A percentile compares a stretch with the other conserved stretches of the same genome.
phyloP scores from a whole-genome alignment of 257 asterid genomes.

The Cynanchum wilfordii region DNA sequence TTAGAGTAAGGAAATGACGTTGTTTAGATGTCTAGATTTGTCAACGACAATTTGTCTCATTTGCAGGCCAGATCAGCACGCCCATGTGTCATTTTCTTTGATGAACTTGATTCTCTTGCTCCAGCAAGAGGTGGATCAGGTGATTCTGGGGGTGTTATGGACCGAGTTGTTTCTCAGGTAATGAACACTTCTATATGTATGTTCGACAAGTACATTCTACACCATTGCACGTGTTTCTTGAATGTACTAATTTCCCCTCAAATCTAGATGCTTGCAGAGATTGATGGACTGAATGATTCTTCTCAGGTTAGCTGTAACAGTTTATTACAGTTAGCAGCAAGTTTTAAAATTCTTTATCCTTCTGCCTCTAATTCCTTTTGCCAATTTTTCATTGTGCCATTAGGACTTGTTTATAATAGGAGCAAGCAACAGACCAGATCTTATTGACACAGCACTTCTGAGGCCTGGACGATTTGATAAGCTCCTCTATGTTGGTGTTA shows the following conservation, averaged over 20 bases:
- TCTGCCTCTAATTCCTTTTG: conserved; percentile 9
- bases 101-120: conserved; percentile 97
- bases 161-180: conserved; percentile 98
- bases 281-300: conserved; percentile 89
- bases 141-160: conserved; percentile 99
- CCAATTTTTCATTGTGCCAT: conserved; percentile 6
- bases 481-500: conserved; percentile 97
- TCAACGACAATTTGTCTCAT: conserved; percentile 13
- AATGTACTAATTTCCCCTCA: conserved; percentile 14
- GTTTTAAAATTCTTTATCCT: conserved; percentile 9
- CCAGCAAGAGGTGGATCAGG: conserved; percentile 99
- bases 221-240: conserved; percentile 9
- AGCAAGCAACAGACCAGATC: conserved; percentile 99
- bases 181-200: not conserved
- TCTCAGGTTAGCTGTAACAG: conserved; percentile 53
- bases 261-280: conserved; percentile 92
- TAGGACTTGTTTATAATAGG: conserved; percentile 96
- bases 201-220: conserved; percentile 11
- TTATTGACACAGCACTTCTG: conserved; percentile 87
- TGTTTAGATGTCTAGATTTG: conserved; percentile 9
- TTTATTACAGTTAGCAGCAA: not conserved
- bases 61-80: conserved; percentile 96
- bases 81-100: conserved; percentile 95
- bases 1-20: not conserved
- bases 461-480: conserved; percentile 99